These are phyloP conservation scores for Fusarium compactum DNA, from an alignment of 2,329 filamentous ascomycete species.

Conservation along the genomic window DNA sequence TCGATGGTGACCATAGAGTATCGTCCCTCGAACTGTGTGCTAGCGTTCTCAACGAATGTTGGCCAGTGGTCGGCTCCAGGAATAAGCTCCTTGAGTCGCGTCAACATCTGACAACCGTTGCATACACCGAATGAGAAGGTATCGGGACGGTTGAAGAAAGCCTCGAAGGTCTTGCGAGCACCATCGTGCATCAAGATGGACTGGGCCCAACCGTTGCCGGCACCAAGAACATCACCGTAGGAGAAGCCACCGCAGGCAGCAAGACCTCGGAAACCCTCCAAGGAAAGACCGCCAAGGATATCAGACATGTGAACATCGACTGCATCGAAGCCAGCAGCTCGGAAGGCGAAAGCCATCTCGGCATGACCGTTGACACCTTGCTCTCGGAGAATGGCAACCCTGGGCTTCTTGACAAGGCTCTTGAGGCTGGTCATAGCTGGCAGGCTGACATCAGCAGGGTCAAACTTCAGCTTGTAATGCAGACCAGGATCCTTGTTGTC, in stretches of 20 bases:
- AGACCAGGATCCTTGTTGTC: constrained; percentile 86
- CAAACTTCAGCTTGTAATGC: constrained; percentile 84
- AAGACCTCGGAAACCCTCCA: constrained; percentile 86
- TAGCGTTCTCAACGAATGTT: constrained; percentile 82
- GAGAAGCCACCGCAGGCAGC: constrained; percentile 98
- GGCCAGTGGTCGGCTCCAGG: constrained; percentile 55
- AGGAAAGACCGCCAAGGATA: constrained; percentile 81
- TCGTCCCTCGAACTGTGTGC: constrained; percentile 48
- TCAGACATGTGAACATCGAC: constrained; percentile 98
- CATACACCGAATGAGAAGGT: constrained; percentile 95
- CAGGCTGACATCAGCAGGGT: constrained; percentile 80
- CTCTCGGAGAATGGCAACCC: constrained; percentile 91
- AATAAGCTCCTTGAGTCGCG: constrained; percentile 61
- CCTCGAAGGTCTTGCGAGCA: constrained; percentile 79
- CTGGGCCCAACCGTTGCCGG: constrained; percentile 97
- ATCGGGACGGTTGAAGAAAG: constrained; percentile 88
- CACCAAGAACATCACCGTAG: constrained; percentile 84
- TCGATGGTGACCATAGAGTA: constrained; percentile 46
- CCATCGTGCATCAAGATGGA: constrained; percentile 88
- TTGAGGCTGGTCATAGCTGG: constrained; percentile 65
- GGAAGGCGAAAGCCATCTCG: constrained; percentile 99
- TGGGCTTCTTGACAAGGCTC: constrained; percentile 69
- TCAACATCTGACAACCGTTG: constrained; percentile 97
- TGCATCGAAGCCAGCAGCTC: constrained; percentile 88
- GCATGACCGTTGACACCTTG: constrained; percentile 95